phyloP scores from a whole-genome alignment of 1,284 basidiomycete species.

The Heterobasidion occidentale region DNA sequence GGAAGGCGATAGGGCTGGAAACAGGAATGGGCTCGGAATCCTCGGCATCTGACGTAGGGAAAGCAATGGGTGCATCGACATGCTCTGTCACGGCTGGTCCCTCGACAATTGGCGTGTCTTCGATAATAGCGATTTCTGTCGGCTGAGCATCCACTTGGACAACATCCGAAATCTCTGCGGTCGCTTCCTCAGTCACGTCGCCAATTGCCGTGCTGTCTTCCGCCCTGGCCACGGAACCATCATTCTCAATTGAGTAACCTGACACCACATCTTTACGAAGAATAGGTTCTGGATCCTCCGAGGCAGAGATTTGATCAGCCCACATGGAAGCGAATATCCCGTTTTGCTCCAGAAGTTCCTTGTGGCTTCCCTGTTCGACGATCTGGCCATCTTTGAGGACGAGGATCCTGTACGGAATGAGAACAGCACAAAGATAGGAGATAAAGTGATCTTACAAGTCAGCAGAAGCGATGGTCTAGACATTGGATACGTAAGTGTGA shows the following conservation, averaged over 20 bases:
- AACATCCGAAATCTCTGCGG: slow-evolving; percentile 5
- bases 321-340: slow-evolving; percentile 78
- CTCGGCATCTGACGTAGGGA: slow-evolving; percentile 17
- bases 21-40: slow-evolving; percentile 17
- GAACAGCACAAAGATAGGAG: neutral
- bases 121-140: slow-evolving; percentile 10
- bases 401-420: slow-evolving; percentile 47
- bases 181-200: slow-evolving; percentile 12
- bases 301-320: slow-evolving; percentile 67
- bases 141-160: neutral
- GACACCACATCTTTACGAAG: slow-evolving; percentile 31
- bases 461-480: slow-evolving; percentile 67
- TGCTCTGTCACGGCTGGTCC: slow-evolving; percentile 21
- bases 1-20: slow-evolving; percentile 28
- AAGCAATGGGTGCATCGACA: slow-evolving; percentile 15
- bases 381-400: slow-evolving; percentile 80
- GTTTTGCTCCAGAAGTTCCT: slow-evolving; percentile 59
- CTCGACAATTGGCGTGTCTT: slow-evolving; percentile 16
- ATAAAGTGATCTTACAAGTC: slow-evolving; percentile 46
- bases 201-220: slow-evolving; percentile 14
- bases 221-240: slow-evolving; percentile 16
- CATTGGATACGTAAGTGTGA: slow-evolving; percentile 7
- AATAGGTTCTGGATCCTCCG: slow-evolving; percentile 31
- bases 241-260: slow-evolving; percentile 27
- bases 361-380: slow-evolving; percentile 70